Base-by-base conservation (phyloP, 164 flowering plant genomes). In the Vitis riparia region DNA sequence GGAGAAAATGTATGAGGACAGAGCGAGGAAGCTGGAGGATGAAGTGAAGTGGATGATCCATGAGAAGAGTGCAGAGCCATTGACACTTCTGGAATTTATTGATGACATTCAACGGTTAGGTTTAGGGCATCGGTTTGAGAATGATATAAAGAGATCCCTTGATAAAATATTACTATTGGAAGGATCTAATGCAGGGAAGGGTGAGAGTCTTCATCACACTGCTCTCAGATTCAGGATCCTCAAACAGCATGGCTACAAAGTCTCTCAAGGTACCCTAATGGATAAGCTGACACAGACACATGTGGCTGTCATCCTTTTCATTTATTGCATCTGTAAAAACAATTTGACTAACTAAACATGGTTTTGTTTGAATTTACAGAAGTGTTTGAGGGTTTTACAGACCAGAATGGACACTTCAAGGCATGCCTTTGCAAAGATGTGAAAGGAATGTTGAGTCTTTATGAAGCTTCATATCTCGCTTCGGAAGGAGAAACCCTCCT, bases 221-320 rank as follows among this genome's bases (percentile, higher is more conserved):
- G 78, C 82, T 69, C 82, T 80, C 1, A 11, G 57, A 30, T 82
- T 82, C 29, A 72, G 83, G 65, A 74, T 82, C 11, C 67, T 78
- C 3, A 75, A 80, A 19, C 82, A 80, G 51, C 78, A 78, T 51
- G 79, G 84, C 37, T 70, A 55, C 59, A 10, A 53, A 1, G 66
- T 83, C 9, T 75, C 84, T 32, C 70, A 62, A 72, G 84, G 86
- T 83, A 23, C 27, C 27, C 27, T 23, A 23, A 23, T 23, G 44
- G 44, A 37, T 37, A 37, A 37, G 44, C 44, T 37, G 5, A 37
- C 2, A 37, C 44, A 37, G 5, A 37, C 44, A 37, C 7, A 37
- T 37, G 44, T 37, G 44, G 44, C 44, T 37, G 8, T 37, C 7
- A 3, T 37, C 7, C 7, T 37, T 37, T 37, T 37, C 44, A 3